Evolutionary conservation across 306 rosid species (phyloP).

Genomic region (Casuarina glauca): DNA sequence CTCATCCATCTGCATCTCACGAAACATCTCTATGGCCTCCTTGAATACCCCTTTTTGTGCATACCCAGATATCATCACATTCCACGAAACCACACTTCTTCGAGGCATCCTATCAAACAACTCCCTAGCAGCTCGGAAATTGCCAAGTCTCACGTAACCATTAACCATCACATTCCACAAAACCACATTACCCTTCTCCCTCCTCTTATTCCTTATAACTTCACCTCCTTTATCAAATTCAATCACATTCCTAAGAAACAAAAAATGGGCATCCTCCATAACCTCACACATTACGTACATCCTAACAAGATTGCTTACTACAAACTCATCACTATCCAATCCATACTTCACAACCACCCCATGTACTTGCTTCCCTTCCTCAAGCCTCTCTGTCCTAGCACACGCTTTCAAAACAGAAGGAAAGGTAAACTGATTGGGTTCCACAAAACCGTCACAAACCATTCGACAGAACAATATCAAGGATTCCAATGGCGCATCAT

Average conservation of each 20-base stretch:
- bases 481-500: constrained; percentile 34
- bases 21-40: constrained; percentile 64
- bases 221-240: constrained; percentile 21
- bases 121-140: constrained; percentile 42
- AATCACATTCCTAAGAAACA: constrained; percentile 50
- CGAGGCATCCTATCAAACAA: constrained; percentile 63
- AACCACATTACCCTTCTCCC: constrained; percentile 60
- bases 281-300: constrained; percentile 69
- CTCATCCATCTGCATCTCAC: constrained; percentile 53
- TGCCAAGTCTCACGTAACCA: constrained; percentile 60
- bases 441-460: constrained; percentile 48
- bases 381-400: constrained; percentile 40
- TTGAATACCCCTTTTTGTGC: constrained; percentile 60
- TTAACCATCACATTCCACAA: constrained; percentile 68
- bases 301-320: constrained; percentile 61
- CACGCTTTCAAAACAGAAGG: constrained; percentile 79
- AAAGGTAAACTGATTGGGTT: constrained; percentile 63
- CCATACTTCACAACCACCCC: constrained; percentile 68
- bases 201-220: constrained; percentile 36
- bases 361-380: constrained; percentile 69
- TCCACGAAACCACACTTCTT: constrained; percentile 78
- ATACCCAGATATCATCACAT: constrained; percentile 68
- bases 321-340: constrained; percentile 55
- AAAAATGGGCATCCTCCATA: constrained; percentile 50
- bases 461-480: constrained; percentile 47